Evolutionary conservation across 163 green algal genomes (phyloP).

Genomic region (Volvox carteri): DNA sequence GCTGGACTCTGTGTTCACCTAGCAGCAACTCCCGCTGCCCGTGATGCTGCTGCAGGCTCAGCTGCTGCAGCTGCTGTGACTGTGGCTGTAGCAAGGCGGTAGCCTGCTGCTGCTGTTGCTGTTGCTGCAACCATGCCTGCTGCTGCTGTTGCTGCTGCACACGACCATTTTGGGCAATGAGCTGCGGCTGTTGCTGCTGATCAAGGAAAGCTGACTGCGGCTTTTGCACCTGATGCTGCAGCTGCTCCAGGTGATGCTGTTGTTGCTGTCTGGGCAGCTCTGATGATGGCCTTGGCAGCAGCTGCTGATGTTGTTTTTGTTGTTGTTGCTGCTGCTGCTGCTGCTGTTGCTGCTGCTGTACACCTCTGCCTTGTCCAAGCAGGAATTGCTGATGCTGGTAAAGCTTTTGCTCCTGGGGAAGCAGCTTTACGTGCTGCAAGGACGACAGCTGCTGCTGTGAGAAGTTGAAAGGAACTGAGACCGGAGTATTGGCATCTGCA

Average conservation of each 20-base stretch:
- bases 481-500: not conserved
- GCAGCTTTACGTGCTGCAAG: not conserved
- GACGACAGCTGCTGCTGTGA: not conserved
- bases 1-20: not conserved
- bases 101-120: not conserved
- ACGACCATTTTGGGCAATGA: not conserved
- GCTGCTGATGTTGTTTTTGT: not conserved
- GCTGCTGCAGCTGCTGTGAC: not conserved
- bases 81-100: not conserved
- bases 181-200: not conserved
- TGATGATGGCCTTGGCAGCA: no score
- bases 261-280: no score
- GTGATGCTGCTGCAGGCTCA: not conserved
- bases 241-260: not conserved
- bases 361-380: not conserved
- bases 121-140: not conserved
- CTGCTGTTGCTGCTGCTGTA: not conserved
- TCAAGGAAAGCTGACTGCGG: not conserved
- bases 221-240: not conserved
- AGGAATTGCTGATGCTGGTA: not conserved
- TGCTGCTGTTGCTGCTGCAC: conserved; percentile 15
- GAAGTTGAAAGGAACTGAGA: not conserved
- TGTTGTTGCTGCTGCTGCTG: conserved; percentile 1
- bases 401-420: not conserved
- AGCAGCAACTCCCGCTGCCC: no score